These are phyloP conservation scores for Mentha longifolia DNA, from an alignment of 257 asterid genomes.

Conservation along the genomic window DNA sequence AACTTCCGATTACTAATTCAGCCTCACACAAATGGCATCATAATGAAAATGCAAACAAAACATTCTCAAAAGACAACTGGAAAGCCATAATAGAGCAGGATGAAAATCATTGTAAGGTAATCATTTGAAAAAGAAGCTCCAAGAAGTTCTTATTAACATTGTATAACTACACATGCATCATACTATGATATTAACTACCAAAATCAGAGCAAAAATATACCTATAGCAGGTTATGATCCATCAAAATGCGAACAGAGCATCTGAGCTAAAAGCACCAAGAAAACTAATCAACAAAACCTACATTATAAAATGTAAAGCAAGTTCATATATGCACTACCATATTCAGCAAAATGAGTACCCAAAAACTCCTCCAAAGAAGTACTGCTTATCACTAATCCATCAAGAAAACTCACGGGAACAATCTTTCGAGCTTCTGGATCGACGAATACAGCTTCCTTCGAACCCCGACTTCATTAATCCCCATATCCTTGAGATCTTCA, in stretches of 20 bases:
- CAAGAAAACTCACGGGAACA: conserved; percentile 30
- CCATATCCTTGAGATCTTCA: conserved; percentile 83
- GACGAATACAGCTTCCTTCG: conserved; percentile 65
- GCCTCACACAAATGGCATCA: neutral
- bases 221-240: conserved; percentile 13
- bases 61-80: neutral
- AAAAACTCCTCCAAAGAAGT: neutral
- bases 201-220: conserved; percentile 9
- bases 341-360: conserved; percentile 5
- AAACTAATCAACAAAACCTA: conserved; percentile 9
- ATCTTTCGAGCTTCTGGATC: conserved; percentile 49
- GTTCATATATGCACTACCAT: neutral
- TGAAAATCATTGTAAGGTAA: neutral
- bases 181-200: conserved; percentile 14
- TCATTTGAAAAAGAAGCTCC: conserved; percentile 2
- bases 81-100: neutral
- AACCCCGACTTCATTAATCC: conserved; percentile 61
- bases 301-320: conserved; percentile 18
- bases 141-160: conserved; percentile 25
- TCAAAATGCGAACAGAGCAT: conserved; percentile 8
- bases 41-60: conserved; percentile 11
- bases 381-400: neutral
- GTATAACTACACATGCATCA: conserved; percentile 25
- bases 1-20: neutral
- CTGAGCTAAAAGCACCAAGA: conserved; percentile 18